Evolutionary conservation across 2,329 filamentous ascomycete species (phyloP), one percentile per base, ranked within the genome.

Genomic region (Diaporthe citri): DNA sequence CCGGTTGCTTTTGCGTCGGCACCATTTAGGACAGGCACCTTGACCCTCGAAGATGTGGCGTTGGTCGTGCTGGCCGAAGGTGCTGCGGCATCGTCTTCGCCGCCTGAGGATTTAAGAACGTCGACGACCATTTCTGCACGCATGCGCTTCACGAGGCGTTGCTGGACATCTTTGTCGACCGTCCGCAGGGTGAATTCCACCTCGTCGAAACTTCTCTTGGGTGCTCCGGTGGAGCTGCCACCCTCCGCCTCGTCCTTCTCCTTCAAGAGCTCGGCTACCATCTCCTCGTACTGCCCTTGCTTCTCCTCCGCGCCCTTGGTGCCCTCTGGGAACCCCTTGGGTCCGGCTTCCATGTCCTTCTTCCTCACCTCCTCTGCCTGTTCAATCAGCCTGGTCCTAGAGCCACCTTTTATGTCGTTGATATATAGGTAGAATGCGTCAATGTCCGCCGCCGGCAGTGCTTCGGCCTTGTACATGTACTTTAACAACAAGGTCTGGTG

Each of bases 401-500:
- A 92, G 76, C 90, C 90, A 51, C 95, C 94, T 85, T 96, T 93
- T 73, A 98, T 85, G 69, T 95, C 95, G 74, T 90, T 87, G 77
- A 98, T 90, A 85, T 98, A 98, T 70, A 91, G 88, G 81, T 93
- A 90, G 56, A 98, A 91, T 31, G 91, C 88, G 62, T 90, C 85
- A 75, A 94, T 92, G 84, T 96, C 90, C 75, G 89, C 86, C 22
- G 92, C 85, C 0, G 95, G 94, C 57, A 98, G 90, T 76, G 90
- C 89, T 79, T 92, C 90, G 77, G 91, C 85, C 78, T 94, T 92
- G 82, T 97, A 94, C 60, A 94, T 85, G 86, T 97, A 92, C 83
- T 97, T 96, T 81, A 98, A 90, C 17, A 98, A 87, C 79, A 94
- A 91, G 72, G 93, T 94, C 84, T 98, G 96, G 81, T 95, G 92